Evolutionary conservation across 371 early-diverging fungal species (phyloP).

Genomic region (Syncephalastrum racemosum): DNA sequence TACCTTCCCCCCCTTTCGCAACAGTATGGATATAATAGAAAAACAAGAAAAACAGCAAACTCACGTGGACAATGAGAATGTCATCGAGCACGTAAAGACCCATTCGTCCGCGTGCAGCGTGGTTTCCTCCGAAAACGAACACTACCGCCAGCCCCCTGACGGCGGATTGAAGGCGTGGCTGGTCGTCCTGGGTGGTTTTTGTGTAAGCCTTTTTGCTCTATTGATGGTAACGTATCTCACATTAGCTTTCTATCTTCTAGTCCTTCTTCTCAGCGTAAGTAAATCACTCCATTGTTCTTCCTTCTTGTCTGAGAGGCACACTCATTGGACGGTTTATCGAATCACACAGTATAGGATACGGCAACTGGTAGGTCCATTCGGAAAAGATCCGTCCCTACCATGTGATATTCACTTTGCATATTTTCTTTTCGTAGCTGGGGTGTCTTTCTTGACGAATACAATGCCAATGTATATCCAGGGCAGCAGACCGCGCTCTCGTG

Average conservation of each 20-base stretch:
- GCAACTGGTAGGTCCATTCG: no score
- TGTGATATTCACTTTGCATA: no score
- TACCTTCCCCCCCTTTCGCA: no score
- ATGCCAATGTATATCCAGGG: slow-evolving; percentile 26
- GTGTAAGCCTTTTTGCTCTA: slow-evolving; percentile 18
- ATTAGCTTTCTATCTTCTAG: not conserved
- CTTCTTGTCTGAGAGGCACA: not conserved
- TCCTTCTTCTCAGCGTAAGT: slow-evolving; percentile 4
- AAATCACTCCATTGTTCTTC: not conserved
- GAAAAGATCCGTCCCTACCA: no score
- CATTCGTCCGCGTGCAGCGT: no score
- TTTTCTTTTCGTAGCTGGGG: slow-evolving; percentile 16
- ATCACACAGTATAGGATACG: no score
- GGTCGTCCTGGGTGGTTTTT: slow-evolving; percentile 33
- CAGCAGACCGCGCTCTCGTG: slow-evolving; percentile 43
- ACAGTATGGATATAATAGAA: no score
- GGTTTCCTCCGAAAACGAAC: no score
- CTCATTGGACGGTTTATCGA: no score
- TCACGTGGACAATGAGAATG: no score
- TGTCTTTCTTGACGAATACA: slow-evolving; percentile 38
- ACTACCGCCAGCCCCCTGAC: slow-evolving; percentile 22
- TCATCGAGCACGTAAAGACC: no score
- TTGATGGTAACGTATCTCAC: not conserved
- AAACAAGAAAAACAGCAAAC: no score
- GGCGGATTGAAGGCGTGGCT: slow-evolving; percentile 32